phyloP scores from a whole-genome alignment of 2,329 filamentous ascomycete genomes.

The Parafenestella ontariensis region DNA sequence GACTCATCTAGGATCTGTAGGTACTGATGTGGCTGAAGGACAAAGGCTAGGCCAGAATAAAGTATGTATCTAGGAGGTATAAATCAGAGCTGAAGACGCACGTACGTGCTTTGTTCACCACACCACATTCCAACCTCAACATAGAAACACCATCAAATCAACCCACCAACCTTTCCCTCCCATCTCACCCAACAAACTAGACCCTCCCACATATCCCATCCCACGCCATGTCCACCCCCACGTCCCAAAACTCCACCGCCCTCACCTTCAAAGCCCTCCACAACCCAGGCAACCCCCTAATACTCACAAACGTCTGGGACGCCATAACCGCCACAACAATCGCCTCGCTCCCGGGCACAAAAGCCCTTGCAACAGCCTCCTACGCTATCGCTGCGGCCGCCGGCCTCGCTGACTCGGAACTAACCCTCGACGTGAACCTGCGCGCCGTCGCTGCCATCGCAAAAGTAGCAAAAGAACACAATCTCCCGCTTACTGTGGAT shows the following conservation, averaged over 20 bases:
- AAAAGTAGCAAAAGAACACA: slow-evolving; percentile 48
- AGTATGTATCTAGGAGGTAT: no score
- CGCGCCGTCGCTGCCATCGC: slow-evolving; percentile 56
- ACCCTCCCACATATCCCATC: no score
- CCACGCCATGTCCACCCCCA: no score
- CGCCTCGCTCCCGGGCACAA: slow-evolving; percentile 52
- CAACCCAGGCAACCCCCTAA: slow-evolving; percentile 55
- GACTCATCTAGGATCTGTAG: neutral
- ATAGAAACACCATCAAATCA: no score
- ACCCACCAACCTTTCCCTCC: neutral
- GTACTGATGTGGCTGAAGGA: neutral
- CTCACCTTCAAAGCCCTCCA: slow-evolving; percentile 52
- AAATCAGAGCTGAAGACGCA: no score
- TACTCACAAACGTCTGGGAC: slow-evolving; percentile 24
- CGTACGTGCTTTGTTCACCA: neutral
- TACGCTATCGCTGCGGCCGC: slow-evolving; percentile 43
- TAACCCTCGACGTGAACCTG: slow-evolving; percentile 62
- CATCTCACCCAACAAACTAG: neutral
- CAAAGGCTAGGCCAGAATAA: neutral
- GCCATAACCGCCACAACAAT: slow-evolving; percentile 57
- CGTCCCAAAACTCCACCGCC: slow-evolving; percentile 1
- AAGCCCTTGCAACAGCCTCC: slow-evolving; percentile 51
- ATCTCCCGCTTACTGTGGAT: slow-evolving; percentile 63
- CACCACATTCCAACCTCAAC: neutral
- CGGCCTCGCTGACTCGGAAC: slow-evolving; percentile 45